Conservation (phyloP, 2,329 filamentous ascomycete species). For the Xylogone sp. region DNA sequence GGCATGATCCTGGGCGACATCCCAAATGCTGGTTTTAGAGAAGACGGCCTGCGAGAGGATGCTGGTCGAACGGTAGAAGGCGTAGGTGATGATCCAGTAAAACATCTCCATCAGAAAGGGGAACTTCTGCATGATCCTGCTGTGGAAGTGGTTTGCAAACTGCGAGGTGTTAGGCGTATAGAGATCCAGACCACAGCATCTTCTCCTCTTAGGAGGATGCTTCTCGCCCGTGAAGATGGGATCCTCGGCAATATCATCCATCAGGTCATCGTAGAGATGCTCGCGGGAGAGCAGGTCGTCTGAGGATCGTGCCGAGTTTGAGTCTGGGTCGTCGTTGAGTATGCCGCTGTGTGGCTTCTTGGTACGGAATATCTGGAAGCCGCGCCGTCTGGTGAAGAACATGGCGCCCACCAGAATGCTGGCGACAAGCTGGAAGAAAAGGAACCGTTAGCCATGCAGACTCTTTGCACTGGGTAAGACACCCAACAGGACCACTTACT, state of each 20-base stretch:
- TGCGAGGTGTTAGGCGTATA: slow-evolving; percentile 57
- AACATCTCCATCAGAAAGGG: slow-evolving; percentile 65
- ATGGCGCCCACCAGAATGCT: slow-evolving; percentile 27
- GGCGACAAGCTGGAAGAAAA: slow-evolving; percentile 24
- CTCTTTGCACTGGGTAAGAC: neutral
- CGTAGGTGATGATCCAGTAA: slow-evolving; percentile 56
- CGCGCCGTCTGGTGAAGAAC: slow-evolving; percentile 23
- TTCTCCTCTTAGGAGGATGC: slow-evolving; percentile 43
- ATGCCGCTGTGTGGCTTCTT: slow-evolving; percentile 11
- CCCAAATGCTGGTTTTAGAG: slow-evolving; percentile 42
- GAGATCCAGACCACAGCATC: slow-evolving; percentile 43
- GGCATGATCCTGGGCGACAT: slow-evolving; percentile 51
- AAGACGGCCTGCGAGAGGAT: slow-evolving; percentile 28
- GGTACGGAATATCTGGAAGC: slow-evolving; percentile 20
- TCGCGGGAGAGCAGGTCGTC: slow-evolving; percentile 24
- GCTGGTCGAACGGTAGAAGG: slow-evolving; percentile 25
- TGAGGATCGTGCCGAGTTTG: slow-evolving; percentile 21
- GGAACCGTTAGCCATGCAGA: slow-evolving; percentile 7
- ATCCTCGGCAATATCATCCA: slow-evolving; percentile 9
- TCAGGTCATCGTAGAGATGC: slow-evolving; percentile 16
- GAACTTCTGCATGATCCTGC: slow-evolving; percentile 60
- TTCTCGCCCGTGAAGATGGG: slow-evolving; percentile 21
- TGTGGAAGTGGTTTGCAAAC: slow-evolving; percentile 58
- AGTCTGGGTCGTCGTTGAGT: slow-evolving; percentile 20
- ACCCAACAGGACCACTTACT: slow-evolving; percentile 12